These are phyloP conservation scores for Aspergillus carbonarius DNA, from an alignment of 2,329 filamentous ascomycete species.

Conservation along the genomic window DNA sequence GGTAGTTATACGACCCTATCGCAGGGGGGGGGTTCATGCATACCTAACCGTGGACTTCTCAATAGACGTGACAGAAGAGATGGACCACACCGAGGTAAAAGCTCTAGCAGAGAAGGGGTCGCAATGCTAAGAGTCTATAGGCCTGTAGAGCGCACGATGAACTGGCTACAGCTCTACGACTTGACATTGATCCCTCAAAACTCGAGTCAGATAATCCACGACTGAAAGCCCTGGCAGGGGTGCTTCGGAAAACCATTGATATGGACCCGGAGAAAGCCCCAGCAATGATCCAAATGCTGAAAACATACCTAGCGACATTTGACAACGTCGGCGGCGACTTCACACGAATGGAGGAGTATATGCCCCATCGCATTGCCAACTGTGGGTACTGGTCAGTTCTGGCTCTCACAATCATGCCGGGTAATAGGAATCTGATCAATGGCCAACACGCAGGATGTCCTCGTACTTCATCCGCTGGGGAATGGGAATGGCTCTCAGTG, in stretches of 20 bases:
- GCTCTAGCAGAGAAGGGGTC: too few species aligned
- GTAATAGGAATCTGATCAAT: background rate
- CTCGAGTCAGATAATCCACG: too few species aligned
- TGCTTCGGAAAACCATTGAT: background rate
- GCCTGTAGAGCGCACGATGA: too few species aligned
- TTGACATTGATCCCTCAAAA: too few species aligned
- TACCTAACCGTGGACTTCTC: background rate
- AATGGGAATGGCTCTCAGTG: background rate
- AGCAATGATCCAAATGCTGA: background rate
- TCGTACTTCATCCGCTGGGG: conserved; percentile 8
- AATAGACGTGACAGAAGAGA: conserved; percentile 1
- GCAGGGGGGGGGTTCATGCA: too few species aligned
- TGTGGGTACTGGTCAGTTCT: background rate
- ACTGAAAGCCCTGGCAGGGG: too few species aligned
- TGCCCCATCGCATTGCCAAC: background rate
- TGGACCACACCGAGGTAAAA: background rate
- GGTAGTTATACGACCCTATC: background rate
- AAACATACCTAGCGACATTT: background rate
- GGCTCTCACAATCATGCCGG: background rate
- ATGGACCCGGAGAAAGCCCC: background rate
- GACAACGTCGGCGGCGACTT: background rate
- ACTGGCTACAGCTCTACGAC: too few species aligned
- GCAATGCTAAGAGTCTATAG: too few species aligned
- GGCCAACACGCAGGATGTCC: background rate
- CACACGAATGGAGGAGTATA: background rate